Percentiles rank a stretch among this genome's conserved stretches.
Evolutionary conservation across 192 early-diverging fungal species (phyloP).

Genomic region (Borealophlyctis nickersoniae): DNA sequence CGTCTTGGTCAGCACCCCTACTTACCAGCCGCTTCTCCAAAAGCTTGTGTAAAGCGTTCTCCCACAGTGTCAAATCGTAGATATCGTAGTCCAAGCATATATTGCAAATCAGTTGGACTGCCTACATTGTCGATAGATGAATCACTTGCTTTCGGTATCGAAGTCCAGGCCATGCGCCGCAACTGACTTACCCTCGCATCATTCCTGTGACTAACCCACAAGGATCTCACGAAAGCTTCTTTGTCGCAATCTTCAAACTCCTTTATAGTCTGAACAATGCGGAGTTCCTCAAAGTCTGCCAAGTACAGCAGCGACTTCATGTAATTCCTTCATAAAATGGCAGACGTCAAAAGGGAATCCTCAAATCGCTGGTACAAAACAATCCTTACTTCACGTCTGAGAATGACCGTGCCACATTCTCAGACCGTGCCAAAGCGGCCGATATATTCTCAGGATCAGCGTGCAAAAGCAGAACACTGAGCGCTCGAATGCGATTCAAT

Average conservation of each 20-base stretch:
- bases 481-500: slow-evolving; percentile 56
- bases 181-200: slow-evolving; percentile 44
- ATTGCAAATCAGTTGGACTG: slow-evolving; percentile 65
- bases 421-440: too few relatives aligned
- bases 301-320: slow-evolving; percentile 64
- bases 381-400: slow-evolving; percentile 9
- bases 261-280: slow-evolving; percentile 51
- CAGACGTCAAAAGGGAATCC: slow-evolving; percentile 9
- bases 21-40: slow-evolving; percentile 33
- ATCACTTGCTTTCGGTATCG: slow-evolving; percentile 10
- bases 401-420: too few relatives aligned
- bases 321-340: slow-evolving; percentile 36
- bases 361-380: background rate
- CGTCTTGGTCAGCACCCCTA: too few relatives aligned
- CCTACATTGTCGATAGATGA: slow-evolving; percentile 27
- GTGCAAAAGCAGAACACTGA: slow-evolving; percentile 56
- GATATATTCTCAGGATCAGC: too few relatives aligned
- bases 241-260: slow-evolving; percentile 68
- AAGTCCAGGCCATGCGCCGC: background rate
- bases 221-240: slow-evolving; percentile 59
- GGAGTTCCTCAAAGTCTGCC: slow-evolving; percentile 68
- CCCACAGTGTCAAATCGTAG: slow-evolving; percentile 58
- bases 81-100: slow-evolving; percentile 68
- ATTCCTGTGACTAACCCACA: slow-evolving; percentile 64
- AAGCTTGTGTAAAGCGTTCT: slow-evolving; percentile 56